phyloP scores from a whole-genome alignment of 805 yeast species.

The Yamadazyma nakazawae region DNA sequence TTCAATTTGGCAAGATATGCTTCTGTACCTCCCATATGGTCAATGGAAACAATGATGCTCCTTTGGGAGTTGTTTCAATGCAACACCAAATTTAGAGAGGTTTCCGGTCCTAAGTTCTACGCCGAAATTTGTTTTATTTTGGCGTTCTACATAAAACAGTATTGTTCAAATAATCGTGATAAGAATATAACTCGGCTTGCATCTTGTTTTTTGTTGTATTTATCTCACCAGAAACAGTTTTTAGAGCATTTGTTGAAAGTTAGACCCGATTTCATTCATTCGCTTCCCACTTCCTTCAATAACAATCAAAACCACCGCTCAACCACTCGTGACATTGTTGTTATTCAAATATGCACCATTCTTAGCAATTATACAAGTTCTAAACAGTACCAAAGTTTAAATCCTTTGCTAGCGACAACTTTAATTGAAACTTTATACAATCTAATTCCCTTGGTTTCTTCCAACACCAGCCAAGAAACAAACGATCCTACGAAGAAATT shows the following conservation, averaged over 20 bases:
- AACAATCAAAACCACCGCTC: conserved; percentile 12
- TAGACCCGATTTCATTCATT: conserved; percentile 42
- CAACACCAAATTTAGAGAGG: conserved; percentile 53
- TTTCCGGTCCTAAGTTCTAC: conserved; percentile 39
- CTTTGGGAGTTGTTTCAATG: conserved; percentile 78
- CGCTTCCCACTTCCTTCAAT: conserved; percentile 49
- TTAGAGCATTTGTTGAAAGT: conserved; percentile 43
- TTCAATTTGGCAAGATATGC: conserved; percentile 5
- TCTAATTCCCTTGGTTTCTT: conserved; percentile 39
- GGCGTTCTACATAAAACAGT: conserved; percentile 55
- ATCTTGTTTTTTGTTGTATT: conserved; percentile 49
- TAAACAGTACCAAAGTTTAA: conserved; percentile 23
- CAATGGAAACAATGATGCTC: conserved; percentile 57
- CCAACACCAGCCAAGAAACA: conserved; percentile 16
- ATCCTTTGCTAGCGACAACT: conserved; percentile 35
- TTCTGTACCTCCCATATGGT: conserved; percentile 40
- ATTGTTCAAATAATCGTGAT: conserved; percentile 36
- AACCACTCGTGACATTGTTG: conserved; percentile 62
- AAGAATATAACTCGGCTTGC: conserved; percentile 47
- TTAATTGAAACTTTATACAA: conserved; percentile 62
- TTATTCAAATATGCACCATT: conserved; percentile 49
- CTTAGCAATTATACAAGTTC: conserved; percentile 20
- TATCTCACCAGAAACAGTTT: conserved; percentile 41
- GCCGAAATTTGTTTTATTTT: conserved; percentile 53
- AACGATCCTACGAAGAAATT: conserved; percentile 22